Percentiles rank a stretch among this genome's conserved stretches.
Conservation (phyloP, 2,329 filamentous ascomycete species). For the Huntiella omanensis region DNA sequence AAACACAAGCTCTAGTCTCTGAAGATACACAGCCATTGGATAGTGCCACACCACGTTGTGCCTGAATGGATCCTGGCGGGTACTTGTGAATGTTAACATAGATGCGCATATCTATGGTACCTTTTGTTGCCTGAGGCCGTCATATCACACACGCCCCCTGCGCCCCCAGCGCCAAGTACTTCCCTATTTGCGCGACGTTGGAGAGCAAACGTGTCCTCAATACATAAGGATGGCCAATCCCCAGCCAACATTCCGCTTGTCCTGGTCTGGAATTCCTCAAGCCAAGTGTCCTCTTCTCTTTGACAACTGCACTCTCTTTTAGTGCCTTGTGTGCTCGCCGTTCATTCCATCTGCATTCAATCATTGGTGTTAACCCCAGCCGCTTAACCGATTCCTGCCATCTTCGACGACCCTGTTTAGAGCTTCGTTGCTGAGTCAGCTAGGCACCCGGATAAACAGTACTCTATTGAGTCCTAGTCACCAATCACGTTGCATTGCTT, state of each 20-base stretch:
- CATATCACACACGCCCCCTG: background rate
- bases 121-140: conserved; percentile 10
- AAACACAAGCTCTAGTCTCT: background rate
- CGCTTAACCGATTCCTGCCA: background rate
- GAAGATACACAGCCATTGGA: conserved; percentile 4
- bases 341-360: background rate
- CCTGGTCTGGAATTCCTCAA: conserved; percentile 6
- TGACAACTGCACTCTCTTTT: background rate
- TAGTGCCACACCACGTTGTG: background rate
- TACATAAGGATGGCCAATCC: conserved; percentile 11
- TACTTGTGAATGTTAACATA: conserved; percentile 5
- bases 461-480: conserved; percentile 3
- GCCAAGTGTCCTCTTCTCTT: conserved; percentile 10
- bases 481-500: background rate
- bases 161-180: background rate
- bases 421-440: conserved; percentile 7
- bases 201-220: conserved; percentile 12
- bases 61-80: background rate
- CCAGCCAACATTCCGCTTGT: conserved; percentile 1
- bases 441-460: conserved; percentile 2
- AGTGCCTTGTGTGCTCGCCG: background rate
- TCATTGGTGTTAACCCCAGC: conserved; percentile 1
- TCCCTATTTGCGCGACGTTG: background rate
- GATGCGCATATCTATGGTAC: conserved; percentile 2
- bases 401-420: conserved; percentile 4